Evolutionary conservation across 2,329 filamentous ascomycete genomes (phyloP), one percentile per base, ranked within the genome.

Genomic region (Annulohypoxylon truncatum): DNA sequence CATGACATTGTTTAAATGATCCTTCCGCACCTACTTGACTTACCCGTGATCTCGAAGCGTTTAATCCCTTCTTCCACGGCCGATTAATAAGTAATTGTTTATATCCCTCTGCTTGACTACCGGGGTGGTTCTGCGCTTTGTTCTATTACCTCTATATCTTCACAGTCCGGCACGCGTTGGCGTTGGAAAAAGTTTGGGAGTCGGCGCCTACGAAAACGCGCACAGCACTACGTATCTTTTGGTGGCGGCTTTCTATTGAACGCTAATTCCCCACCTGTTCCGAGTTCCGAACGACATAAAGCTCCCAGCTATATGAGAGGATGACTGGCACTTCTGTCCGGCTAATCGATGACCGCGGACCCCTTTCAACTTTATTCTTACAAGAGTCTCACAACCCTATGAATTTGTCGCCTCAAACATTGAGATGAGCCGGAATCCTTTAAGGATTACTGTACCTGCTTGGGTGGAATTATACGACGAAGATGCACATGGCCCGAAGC

Each of bases 401-500:
- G 73, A 64, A 40, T 54, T 46, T 60, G 58, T 58, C 51, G 46
- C 51, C 46, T 20, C 56, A 44, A 44, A 42, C 40, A 44, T 52
- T 56, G 70, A 66, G 53, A 76, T 76, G 75, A 60, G 71, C 59
- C 71, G 66, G 50, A 75, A 75, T 58, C 69, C 72, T 18, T 52
- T 76, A 64, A 71, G 75, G 72, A 67, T 56, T 38, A 74, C 73
- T 18, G 69, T 77, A 54, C 75, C 75, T 64, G 70, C 75, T 35
- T 77, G 75, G 75, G 75, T 77, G 47, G 74, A 75, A 65, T 63
- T 75, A 2, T 76, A 75, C 40, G 72, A 76, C 47, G 70, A 76
- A 50, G 52, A 75, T 26, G 61, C 69, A 38, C 75, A 77, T 51
- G 73, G 74, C 12, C 63, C 69, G 40, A 61, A 38, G 20, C 31